Base-by-base conservation (phyloP, 306 rosid species). In the Vigna mungo region DNA sequence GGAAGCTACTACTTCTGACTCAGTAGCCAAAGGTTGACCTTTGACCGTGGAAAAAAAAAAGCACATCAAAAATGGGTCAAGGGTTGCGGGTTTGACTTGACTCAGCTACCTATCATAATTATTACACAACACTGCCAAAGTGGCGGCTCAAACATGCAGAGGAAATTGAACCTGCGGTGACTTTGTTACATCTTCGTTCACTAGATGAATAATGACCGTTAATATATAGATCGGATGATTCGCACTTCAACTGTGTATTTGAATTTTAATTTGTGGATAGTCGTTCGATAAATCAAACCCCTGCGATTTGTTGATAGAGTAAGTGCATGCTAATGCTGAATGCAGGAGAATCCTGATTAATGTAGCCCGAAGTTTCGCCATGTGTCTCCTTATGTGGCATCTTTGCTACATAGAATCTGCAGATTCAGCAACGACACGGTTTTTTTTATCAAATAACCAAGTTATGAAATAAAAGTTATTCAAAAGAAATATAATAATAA, bases 31-130 rank as follows among this genome's bases (percentile, higher is more conserved):
- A 47, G 34, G 46, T 32, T 41, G 53, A 84, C 63, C 52, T 87
- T 88, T 93, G 98, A 93, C 97, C 86, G 90, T 88, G 74, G 98
- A 91, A 93, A 80, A 39, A 80, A 39, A 41, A 41, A 41, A 3
- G 13, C 46, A 39, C 12, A 43, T 5, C 10, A 3, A 66, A 32
- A 4, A 30, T 49, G 9, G 81, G 93, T 91, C 95, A 88, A 86
- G 81, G 77, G 78, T 83, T 86, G 93, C 82, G 88, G 89, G 85
- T 93, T 91, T 91, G 96, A 91, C 96, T 88, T 79, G 97, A 89
- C 93, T 81, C 0, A 16, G 60, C 34, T 14, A 55, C 48, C 34
- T 37, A n/a, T 36, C 3, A 39, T 65, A 9, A 20, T n/a, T 15
- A 71, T 54, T 37, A 7, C 65, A 53, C 7, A 52, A 30, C 2